Base-by-base conservation (phyloP, 192 early-diverging fungal genomes). In the Rhizoclosmatium globosum region DNA sequence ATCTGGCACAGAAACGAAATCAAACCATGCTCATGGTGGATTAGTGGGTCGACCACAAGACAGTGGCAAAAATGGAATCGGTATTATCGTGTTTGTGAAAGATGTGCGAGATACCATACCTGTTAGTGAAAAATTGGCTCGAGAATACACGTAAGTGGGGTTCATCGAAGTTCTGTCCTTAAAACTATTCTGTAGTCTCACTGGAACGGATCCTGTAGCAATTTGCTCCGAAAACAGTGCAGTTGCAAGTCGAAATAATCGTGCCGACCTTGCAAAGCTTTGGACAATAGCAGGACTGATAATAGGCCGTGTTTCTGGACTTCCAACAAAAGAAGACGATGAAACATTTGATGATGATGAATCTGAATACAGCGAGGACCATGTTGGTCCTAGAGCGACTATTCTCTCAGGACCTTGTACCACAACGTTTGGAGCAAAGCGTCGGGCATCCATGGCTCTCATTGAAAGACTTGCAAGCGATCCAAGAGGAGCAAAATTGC, bases 231-330 rank as follows among this genome's bases (percentile, higher is more conserved):
- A 44, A 11, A 76, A 76, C 45, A 66, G 74, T 47, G 23, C 23
- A 6, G 64, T 66, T 4, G 74, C 74, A 4, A 23, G 39, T 45
- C 46, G 48, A 46, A 42, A 76, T 6, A n/a, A 66, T 11, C 74
- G 74, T 0, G 7, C 61, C 3, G 74, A 76, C 53, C 46, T 76
- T 13, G 74, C 74, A 1, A 76, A 76, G 50, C 74, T 76, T n/a
- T 76, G 74, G 74, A 76, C 74, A 13, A 66, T 76, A 6, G 64
- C 74, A 7, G 74, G 74, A 4, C 64, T 76, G 15, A 67, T 76
- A 41, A 31, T 76, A 0, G 74, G 45, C 9, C 74, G 74, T 39
- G 74, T 67, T 7, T 46, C 62, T 19, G 44, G 57, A 13, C 41
- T 74, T 13, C n/a, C n/a, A n/a, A n/a, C n/a, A n/a, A n/a, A n/a